Conservation (phyloP, 768 basidiomycete genomes). For the Tylopilus balloui region DNA sequence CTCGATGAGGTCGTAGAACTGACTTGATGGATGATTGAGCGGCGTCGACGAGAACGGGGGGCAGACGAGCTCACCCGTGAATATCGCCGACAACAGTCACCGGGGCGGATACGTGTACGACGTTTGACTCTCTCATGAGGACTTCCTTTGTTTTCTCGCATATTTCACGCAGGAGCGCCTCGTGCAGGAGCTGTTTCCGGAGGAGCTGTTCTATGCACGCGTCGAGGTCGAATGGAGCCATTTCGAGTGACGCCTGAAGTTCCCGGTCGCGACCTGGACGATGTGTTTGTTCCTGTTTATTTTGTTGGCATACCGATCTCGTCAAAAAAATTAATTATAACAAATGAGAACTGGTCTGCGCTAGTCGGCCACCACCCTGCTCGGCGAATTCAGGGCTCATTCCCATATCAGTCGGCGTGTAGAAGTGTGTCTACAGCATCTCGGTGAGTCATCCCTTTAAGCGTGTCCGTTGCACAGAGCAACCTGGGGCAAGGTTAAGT, state of each 20-base stretch:
- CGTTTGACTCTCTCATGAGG: slow-evolving; percentile 97
- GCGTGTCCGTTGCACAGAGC: slow-evolving; percentile 11
- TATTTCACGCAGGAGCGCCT: slow-evolving; percentile 93
- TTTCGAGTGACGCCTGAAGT: slow-evolving; percentile 10
- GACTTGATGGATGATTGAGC: slow-evolving; percentile 55
- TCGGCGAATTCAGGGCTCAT: slow-evolving; percentile 14
- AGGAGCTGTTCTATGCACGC: slow-evolving; percentile 90
- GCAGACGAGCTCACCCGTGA: slow-evolving; percentile 73
- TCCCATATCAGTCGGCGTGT: slow-evolving; percentile 12
- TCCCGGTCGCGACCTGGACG: slow-evolving; percentile 3
- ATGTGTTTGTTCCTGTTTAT: slow-evolving; percentile 22
- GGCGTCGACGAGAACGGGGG: slow-evolving; percentile 15
- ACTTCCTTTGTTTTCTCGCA: slow-evolving; percentile 99
- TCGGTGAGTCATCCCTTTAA: slow-evolving; percentile 13
- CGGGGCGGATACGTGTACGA: slow-evolving; percentile 93
- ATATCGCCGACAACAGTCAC: slow-evolving; percentile 99
- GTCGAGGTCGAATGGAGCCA: slow-evolving; percentile 85
- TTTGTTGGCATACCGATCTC: slow-evolving; percentile 4
- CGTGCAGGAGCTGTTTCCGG: slow-evolving; percentile 90
- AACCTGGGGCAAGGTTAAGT: slow-evolving; percentile 31
- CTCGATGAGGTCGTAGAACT: slow-evolving; percentile 99
- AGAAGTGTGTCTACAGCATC: slow-evolving; percentile 12
- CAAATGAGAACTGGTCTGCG: slow-evolving; percentile 1
- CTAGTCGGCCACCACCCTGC: slow-evolving; percentile 1
- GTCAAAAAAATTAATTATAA: slow-evolving; percentile 14